Evolutionary conservation across 2,329 filamentous ascomycete genomes (phyloP).

Genomic region (Hypoxylon sp.): DNA sequence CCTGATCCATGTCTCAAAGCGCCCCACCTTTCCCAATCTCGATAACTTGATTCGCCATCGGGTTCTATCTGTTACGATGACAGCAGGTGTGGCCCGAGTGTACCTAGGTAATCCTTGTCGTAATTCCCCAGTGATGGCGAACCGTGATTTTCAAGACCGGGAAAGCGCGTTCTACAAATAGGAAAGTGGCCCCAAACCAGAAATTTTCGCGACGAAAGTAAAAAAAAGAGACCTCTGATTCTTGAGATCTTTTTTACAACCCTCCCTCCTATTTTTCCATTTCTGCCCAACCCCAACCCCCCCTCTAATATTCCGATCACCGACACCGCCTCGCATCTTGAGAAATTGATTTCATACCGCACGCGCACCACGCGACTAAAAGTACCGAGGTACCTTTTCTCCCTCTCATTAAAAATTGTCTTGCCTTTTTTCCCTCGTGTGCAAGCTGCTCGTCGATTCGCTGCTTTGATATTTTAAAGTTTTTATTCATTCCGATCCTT

Average conservation of each 20-base stretch:
- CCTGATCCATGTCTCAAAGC: slow-evolving; percentile 40
- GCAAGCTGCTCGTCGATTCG: slow-evolving; percentile 41
- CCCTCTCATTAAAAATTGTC: slow-evolving; percentile 28
- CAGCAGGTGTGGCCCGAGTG: slow-evolving; percentile 40
- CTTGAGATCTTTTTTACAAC: slow-evolving; percentile 56
- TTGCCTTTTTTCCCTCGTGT: slow-evolving; percentile 35
- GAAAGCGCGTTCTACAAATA: slow-evolving; percentile 61
- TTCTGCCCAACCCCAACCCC: slow-evolving; percentile 51
- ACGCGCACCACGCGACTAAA: slow-evolving; percentile 46
- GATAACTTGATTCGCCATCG: slow-evolving; percentile 43
- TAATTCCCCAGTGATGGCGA: slow-evolving; percentile 46
- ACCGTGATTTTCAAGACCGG: slow-evolving; percentile 52
- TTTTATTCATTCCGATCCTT: slow-evolving; percentile 49
- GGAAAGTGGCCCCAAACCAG: slow-evolving; percentile 59
- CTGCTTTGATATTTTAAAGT: slow-evolving; percentile 43
- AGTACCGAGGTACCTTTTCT: slow-evolving; percentile 51
- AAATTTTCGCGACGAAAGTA: slow-evolving; percentile 56
- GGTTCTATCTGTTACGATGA: slow-evolving; percentile 32
- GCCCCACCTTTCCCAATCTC: slow-evolving; percentile 39
- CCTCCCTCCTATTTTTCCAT: slow-evolving; percentile 56
- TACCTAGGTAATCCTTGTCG: slow-evolving; percentile 42
- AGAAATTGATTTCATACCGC: slow-evolving; percentile 48
- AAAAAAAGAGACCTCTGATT: slow-evolving; percentile 55
- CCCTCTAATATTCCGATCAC: slow-evolving; percentile 52
- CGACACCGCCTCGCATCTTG: slow-evolving; percentile 50